A percentile compares a stretch with the other conserved stretches of the same genome.
Conservation (phyloP, 2,329 filamentous ascomycete genomes). For the Sarocladiaceae sp. region DNA sequence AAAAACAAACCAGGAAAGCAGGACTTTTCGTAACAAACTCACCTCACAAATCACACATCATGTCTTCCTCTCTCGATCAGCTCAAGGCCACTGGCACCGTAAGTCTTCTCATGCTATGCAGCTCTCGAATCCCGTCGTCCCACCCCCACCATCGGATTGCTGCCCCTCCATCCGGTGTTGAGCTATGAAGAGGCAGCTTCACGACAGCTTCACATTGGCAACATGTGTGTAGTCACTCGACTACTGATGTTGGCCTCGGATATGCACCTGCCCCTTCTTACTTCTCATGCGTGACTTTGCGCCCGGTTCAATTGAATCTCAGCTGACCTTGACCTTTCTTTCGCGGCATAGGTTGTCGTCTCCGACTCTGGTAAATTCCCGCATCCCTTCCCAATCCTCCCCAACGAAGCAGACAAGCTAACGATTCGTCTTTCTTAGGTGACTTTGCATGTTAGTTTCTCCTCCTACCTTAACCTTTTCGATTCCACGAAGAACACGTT, state of each 20-base stretch:
- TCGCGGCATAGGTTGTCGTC: conserved; percentile 72
- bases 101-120: conserved; percentile 39
- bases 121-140: conserved; percentile 22
- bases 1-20: background rate
- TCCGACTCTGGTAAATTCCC: conserved; percentile 82
- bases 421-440: conserved; percentile 44
- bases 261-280: too few species aligned
- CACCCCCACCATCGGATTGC: conserved; percentile 20
- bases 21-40: conserved; percentile 7
- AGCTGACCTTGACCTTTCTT: conserved; percentile 7
- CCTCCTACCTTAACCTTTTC: conserved; percentile 11
- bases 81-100: conserved; percentile 96
- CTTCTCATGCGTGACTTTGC: too few species aligned
- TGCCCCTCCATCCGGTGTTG: conserved; percentile 11
- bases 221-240: background rate
- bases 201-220: background rate
- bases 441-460: conserved; percentile 69
- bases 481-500: conserved; percentile 10
- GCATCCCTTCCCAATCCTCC: conserved; percentile 16
- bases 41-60: conserved; percentile 31
- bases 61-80: conserved; percentile 91
- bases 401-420: conserved; percentile 14
- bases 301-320: background rate
- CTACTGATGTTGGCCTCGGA: too few species aligned
- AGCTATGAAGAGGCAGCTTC: background rate